These are phyloP conservation scores for Geosmithia putterillii DNA, from an alignment of 2,329 filamentous ascomycete species.

Conservation along the genomic window DNA sequence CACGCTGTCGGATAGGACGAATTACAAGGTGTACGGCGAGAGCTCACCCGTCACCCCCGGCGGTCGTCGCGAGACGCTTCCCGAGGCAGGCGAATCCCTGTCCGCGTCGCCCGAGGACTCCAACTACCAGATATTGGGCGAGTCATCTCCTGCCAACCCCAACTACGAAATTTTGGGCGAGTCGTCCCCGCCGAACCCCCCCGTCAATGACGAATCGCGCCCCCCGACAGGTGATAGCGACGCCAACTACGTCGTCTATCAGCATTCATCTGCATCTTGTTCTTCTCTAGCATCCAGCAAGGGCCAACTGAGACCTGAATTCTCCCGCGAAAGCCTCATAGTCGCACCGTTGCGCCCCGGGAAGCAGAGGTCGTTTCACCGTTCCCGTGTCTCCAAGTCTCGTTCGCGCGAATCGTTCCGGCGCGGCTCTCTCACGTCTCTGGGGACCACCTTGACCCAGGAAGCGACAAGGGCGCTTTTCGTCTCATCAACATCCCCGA, in stretches of 20 bases:
- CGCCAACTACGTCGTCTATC: conserved; percentile 42
- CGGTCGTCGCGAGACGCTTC: not conserved
- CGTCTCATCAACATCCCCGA: conserved; percentile 1
- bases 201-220: conserved; percentile 18
- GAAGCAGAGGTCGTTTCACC: conserved; percentile 34
- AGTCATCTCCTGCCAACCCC: conserved; percentile 28
- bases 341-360: conserved; percentile 41
- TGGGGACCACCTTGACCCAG: conserved; percentile 40
- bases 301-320: conserved; percentile 25
- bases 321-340: conserved; percentile 48
- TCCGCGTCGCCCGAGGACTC: conserved; percentile 27
- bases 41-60: conserved; percentile 13
- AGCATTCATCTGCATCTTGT: conserved; percentile 27
- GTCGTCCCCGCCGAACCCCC: conserved; percentile 33
- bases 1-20: conserved; percentile 35
- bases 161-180: conserved; percentile 41
- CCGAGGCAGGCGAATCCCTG: conserved; percentile 11
- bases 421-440: conserved; percentile 40
- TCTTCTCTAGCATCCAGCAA: conserved; percentile 22
- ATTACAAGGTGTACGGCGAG: conserved; percentile 41
- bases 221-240: conserved; percentile 25
- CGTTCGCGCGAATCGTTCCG: conserved; percentile 41
- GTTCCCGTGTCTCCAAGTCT: conserved; percentile 33
- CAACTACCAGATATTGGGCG: too few species aligned
- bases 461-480: conserved; percentile 26